phyloP scores from a whole-genome alignment of 495 filamentous ascomycete species.

The Cudoniella acicularis region DNA sequence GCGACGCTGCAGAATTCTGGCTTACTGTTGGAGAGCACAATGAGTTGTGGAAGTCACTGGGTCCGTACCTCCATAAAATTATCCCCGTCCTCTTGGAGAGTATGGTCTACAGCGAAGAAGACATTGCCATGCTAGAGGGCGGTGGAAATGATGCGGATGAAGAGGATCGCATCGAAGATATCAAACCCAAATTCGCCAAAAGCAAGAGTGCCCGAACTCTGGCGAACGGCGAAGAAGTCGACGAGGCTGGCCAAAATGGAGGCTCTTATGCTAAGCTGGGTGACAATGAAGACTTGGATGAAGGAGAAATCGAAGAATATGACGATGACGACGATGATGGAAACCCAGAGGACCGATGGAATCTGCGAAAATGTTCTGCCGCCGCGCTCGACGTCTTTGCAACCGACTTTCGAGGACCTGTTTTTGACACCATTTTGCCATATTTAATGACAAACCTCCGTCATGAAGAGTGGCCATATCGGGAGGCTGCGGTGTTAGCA shows the following conservation, averaged over 20 bases:
- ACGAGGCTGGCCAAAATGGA: constrained; percentile 47
- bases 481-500: constrained; percentile 92
- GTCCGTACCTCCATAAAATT: constrained; percentile 76
- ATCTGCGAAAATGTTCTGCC: constrained; percentile 93
- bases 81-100: constrained; percentile 87
- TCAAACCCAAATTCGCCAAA: constrained; percentile 91
- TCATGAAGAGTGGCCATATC: constrained; percentile 84
- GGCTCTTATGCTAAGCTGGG: constrained; percentile 44
- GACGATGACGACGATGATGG: constrained; percentile 71
- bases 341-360: constrained; percentile 93
- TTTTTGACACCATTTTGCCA: constrained; percentile 88
- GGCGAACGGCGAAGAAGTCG: constrained; percentile 45
- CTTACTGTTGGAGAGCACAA: constrained; percentile 87
- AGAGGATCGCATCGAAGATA: constrained; percentile 86
- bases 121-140: constrained; percentile 76
- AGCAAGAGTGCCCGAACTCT: constrained; percentile 43
- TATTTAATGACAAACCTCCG: constrained; percentile 88
- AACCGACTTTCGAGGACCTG: constrained; percentile 78
- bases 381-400: constrained; percentile 94
- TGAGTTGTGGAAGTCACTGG: constrained; percentile 65
- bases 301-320: constrained; percentile 79
- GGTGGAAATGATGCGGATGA: constrained; percentile 87
- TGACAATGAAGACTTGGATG: constrained; percentile 68
- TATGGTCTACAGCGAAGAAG: constrained; percentile 96
- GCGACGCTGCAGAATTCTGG: constrained; percentile 98